A percentile compares a stretch with the other conserved stretches of the same genome.
Conservation (phyloP, 768 basidiomycete genomes). For the Calocera cornea region DNA sequence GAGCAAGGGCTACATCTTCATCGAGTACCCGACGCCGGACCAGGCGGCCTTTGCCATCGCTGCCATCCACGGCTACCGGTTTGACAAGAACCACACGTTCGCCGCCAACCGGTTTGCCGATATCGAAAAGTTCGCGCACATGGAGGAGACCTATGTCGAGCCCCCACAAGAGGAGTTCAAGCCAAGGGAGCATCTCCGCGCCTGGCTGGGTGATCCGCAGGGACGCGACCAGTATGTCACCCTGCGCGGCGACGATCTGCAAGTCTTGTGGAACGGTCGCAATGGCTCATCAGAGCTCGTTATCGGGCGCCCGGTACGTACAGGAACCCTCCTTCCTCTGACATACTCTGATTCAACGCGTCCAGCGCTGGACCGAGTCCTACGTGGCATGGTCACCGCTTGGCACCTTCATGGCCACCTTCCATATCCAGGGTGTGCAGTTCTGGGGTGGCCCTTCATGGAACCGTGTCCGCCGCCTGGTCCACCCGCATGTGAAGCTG, state of each 20-base stretch:
- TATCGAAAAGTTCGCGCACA: conserved; percentile 62
- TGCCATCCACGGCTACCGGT: conserved; percentile 61
- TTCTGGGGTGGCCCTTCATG: conserved; percentile 91
- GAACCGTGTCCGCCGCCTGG: conserved; percentile 78
- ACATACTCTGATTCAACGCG: not conserved
- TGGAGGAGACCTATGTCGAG: conserved; percentile 69
- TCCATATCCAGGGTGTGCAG: conserved; percentile 89
- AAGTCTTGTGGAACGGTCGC: conserved; percentile 86
- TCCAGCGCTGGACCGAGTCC: conserved; percentile 87
- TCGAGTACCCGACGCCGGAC: conserved; percentile 59
- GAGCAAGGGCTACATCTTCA: conserved; percentile 89
- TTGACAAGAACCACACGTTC: conserved; percentile 79
- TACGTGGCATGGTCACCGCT: conserved; percentile 95
- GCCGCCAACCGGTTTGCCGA: conserved; percentile 78
- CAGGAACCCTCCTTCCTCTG: conserved; percentile 1
- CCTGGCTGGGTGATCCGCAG: conserved; percentile 84
- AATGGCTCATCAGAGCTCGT: conserved; percentile 74
- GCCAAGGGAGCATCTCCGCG: conserved; percentile 80
- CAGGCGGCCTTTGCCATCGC: conserved; percentile 56
- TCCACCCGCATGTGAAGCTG: conserved; percentile 86
- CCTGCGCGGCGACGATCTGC: conserved; percentile 81
- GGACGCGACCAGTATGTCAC: conserved; percentile 95
- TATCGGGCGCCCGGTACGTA: conserved; percentile 54
- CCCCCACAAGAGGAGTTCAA: conserved; percentile 59
- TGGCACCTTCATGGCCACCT: conserved; percentile 86